A percentile compares a stretch with the other conserved stretches of the same genome.
Evolutionary conservation across 345 rosid genomes (phyloP).

Genomic region (Sisymbrium altissimum): DNA sequence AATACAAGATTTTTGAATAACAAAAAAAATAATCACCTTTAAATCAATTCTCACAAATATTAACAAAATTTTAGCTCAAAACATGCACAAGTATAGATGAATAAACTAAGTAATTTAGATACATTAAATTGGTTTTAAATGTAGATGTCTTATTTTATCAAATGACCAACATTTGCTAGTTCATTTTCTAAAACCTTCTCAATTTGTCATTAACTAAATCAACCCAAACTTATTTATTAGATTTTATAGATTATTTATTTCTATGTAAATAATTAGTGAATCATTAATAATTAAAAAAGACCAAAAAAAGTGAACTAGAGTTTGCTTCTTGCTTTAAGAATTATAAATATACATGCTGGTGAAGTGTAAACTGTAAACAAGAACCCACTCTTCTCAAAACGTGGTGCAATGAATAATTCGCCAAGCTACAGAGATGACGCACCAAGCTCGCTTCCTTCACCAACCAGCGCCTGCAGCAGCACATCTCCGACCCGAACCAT

Average conservation of each 20-base stretch:
- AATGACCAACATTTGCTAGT: background rate
- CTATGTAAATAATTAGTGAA: background rate
- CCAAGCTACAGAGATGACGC: conserved; percentile 34
- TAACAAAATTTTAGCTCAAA: too few species aligned
- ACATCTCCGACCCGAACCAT: conserved; percentile 37
- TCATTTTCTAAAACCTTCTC: background rate
- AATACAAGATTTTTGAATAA: too few species aligned
- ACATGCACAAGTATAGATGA: too few species aligned
- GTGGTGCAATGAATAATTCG: conserved; percentile 50
- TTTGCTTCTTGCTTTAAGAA: background rate
- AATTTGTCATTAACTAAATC: background rate
- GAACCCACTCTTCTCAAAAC: background rate
- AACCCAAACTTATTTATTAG: background rate
- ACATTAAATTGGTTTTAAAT: background rate
- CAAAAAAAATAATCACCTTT: too few species aligned
- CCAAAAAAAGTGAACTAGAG: background rate
- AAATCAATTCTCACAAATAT: too few species aligned
- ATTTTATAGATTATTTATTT: background rate
- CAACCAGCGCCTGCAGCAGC: background rate
- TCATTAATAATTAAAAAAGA: background rate
- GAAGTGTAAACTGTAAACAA: background rate
- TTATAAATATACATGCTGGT: too few species aligned
- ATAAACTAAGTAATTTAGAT: background rate
- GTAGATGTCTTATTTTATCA: background rate
- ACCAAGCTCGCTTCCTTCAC: conserved; percentile 38